Evolutionary conservation across 2,329 filamentous ascomycete genomes (phyloP), one percentile per base, ranked within the genome.

Genomic region (Neurospora sp.): DNA sequence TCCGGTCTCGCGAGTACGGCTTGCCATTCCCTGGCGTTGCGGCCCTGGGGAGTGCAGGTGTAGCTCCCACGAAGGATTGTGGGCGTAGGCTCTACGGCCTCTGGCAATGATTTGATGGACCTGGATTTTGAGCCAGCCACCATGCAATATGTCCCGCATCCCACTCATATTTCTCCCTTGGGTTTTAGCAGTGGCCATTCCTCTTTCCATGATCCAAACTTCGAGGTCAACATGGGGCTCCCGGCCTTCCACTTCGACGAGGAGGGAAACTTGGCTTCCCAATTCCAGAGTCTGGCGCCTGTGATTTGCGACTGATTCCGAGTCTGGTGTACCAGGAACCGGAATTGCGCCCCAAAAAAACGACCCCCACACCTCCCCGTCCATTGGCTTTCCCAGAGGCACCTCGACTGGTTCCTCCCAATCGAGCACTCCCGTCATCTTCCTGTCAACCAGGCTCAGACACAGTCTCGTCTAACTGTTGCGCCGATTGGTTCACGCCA

Each of bases 161-260:
- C 52, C 23, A 33, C 12, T 33, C 52, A 33, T 3, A 17, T 33
- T 28, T 33, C 52, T 28, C 52, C 23, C 52, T 62, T 62, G 12
- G 23, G 6, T 33, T 17, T 33, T 8, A 33, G 6, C 52, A 62
- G 12, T 17, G 28, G 52, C 52, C 52, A 62, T 33, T 33, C 6
- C 52, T 33, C 52, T 33, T 28, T 33, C 41, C n/a, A 98, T 75
- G 95, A 98, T 76, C 93, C 93, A 0, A 85, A 87, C 57, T 97
- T 98, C 77, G 80, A 92, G 10, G 89, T 90, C 0, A 88, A 90
- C 62, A 83, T 89, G 40, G 82, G 83, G 40, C 82, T 93, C 36
- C 87, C 89, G 1, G 82, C 85, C 0, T 83, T 91, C 70, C 83
- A 89, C 41, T 75, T 85, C 39, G 80, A 80, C 43, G 76, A 77